These are phyloP conservation scores for Furculomyces boomerangus DNA, from an alignment of 371 early-diverging fungal genomes.

Conservation along the genomic window DNA sequence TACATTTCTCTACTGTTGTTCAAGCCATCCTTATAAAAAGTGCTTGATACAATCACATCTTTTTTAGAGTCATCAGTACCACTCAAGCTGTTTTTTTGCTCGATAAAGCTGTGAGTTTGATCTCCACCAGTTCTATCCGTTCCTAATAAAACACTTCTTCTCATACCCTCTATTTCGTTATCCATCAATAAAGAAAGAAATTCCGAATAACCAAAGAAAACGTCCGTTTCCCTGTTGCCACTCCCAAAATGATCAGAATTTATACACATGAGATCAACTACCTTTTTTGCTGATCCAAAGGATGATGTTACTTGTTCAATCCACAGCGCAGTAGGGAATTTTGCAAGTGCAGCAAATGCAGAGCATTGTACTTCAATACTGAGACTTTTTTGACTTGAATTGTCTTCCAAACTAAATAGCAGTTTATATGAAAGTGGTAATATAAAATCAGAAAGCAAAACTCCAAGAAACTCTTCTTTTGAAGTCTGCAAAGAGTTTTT, in stretches of 20 bases:
- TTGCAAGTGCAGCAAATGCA: neutral
- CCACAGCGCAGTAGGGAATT: conserved; percentile 1
- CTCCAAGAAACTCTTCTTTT: neutral
- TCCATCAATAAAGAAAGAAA: conserved; percentile 14
- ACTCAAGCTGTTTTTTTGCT: too few relatives aligned
- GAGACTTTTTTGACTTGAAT: neutral
- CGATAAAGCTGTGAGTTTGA: too few relatives aligned
- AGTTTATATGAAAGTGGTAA: neutral
- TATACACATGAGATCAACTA: neutral
- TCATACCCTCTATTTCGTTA: conserved; percentile 15
- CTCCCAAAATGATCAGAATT: neutral
- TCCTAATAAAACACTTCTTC: conserved; percentile 12
- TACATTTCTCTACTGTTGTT: too few relatives aligned
- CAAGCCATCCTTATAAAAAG: too few relatives aligned
- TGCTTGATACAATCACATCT: too few relatives aligned
- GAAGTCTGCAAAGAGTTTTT: neutral
- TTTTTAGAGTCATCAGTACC: too few relatives aligned
- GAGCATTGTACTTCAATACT: neutral
- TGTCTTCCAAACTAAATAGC: neutral
- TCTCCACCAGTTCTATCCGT: too few relatives aligned
- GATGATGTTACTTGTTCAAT: neutral
- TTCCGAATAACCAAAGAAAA: neutral
- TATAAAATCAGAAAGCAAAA: neutral
- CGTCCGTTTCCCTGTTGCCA: neutral
- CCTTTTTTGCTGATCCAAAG: neutral